These are phyloP conservation scores for Pyrenochaeta sp. DNA, from an alignment of 2,329 filamentous ascomycete species.

Conservation along the genomic window DNA sequence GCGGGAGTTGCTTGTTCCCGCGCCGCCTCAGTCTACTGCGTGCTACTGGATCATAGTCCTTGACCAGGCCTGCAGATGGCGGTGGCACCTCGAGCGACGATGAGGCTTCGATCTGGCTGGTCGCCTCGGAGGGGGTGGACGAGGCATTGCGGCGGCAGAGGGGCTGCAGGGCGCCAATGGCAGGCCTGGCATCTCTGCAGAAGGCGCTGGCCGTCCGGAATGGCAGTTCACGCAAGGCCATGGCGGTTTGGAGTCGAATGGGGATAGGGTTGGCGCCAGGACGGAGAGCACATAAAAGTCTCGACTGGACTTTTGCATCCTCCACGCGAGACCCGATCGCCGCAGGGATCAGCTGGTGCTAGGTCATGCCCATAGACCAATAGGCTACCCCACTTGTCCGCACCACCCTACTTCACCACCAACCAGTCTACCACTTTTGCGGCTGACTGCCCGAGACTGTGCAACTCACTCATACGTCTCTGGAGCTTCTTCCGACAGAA, in stretches of 20 bases:
- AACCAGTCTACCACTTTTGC: conserved; percentile 5
- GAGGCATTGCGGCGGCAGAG: conserved; percentile 58
- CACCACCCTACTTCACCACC: conserved; percentile 12
- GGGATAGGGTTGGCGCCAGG: conserved; percentile 15
- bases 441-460: conserved; percentile 6
- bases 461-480: not conserved
- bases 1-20: conserved; percentile 56
- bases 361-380: conserved; percentile 14
- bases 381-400: conserved; percentile 15
- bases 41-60: conserved; percentile 60
- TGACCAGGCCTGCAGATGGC: conserved; percentile 52
- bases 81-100: conserved; percentile 55
- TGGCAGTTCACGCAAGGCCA: conserved; percentile 51
- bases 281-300: conserved; percentile 1
- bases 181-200: conserved; percentile 34
- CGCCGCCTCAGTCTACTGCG: conserved; percentile 53
- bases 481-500: not conserved
- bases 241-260: conserved; percentile 26
- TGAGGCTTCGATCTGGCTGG: conserved; percentile 57
- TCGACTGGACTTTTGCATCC: conserved; percentile 24
- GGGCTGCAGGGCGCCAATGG: conserved; percentile 26
- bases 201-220: conserved; percentile 37
- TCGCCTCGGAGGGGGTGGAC: conserved; percentile 54
- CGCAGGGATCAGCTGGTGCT: conserved; percentile 20
- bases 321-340: conserved; percentile 13